Evolutionary conservation across 768 basidiomycete species (phyloP), one percentile per base, ranked within the genome.

Genomic region (Kockovaella imperatae): DNA sequence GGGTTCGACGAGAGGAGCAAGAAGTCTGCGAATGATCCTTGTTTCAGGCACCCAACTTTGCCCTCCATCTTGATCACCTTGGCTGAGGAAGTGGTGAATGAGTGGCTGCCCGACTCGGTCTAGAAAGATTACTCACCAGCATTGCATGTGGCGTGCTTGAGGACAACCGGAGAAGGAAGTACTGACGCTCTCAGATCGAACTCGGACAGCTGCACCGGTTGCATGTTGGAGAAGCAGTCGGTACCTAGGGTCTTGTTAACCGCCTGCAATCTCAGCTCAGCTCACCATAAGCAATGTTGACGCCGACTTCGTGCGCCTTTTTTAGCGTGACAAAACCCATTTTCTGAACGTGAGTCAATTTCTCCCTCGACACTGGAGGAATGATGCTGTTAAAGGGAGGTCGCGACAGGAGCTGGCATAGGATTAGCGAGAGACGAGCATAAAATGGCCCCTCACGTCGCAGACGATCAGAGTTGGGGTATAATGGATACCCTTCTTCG

Each of bases 91-190:
- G 24, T n/a, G 31, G n/a, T 32, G 31, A 17, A 34, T 34, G 32
- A 17, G 17, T 14, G 2, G 17, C 10, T 32, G 10, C 31, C 2
- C 24, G 7, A 24, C 14, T 40, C 1, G n/a, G 1, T 14, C n/a
- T 26, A 1, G n/a, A 36, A 23, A 10, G 34, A 30, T 21, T 6
- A 52, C 54, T 43, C 32, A 56, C 54, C 50, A 17, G 42, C 71
- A 51, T 76, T 76, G 11, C 65, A 67, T 0, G 75, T 76, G 0
- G 75, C 75, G 25, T 76, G 75, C 28, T 67, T 65, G 11, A 76
- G 52, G 6, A 76, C 64, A 1, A 56, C 68, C 1, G 57, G 48
- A 0, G 72, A 67, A 1, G 72, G 53, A 3, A 76, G 68, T 1
- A 74, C 63, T 15, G 59, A 53, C 2, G 72, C 64, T 25, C 75